phyloP scores from a whole-genome alignment of 2,329 filamentous ascomycete genomes.

The Monosporascus sp. region DNA sequence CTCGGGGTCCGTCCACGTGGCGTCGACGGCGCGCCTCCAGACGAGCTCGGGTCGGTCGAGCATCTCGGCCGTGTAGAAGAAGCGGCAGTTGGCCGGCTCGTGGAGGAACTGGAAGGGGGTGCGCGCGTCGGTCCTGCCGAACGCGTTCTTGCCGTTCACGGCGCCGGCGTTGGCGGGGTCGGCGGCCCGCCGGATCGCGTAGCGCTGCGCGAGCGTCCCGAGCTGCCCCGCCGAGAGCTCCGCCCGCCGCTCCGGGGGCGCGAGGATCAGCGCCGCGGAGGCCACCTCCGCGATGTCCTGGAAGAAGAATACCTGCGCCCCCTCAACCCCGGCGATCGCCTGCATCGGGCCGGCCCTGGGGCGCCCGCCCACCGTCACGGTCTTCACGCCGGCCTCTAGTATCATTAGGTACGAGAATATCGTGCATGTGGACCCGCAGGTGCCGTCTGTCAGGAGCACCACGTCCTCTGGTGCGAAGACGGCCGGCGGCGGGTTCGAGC shows the following conservation, averaged over 20 bases:
- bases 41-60: conserved; percentile 31
- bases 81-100: conserved; percentile 38
- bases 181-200: conserved; percentile 25
- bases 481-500: conserved; percentile 36
- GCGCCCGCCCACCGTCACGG: conserved; percentile 42
- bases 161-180: conserved; percentile 17
- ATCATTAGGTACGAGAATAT: conserved; percentile 51
- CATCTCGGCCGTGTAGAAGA: conserved; percentile 42
- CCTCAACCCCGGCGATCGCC: conserved; percentile 44
- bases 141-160: conserved; percentile 33
- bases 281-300: conserved; percentile 23
- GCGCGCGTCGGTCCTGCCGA: conserved; percentile 22
- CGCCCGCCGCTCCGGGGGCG: conserved; percentile 9
- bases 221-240: conserved; percentile 20
- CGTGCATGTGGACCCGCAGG: conserved; percentile 50
- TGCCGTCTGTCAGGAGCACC: conserved; percentile 48
- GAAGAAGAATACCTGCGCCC: conserved; percentile 32
- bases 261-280: conserved; percentile 19
- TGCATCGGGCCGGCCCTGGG: conserved; percentile 41
- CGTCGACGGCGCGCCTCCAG: conserved; percentile 35
- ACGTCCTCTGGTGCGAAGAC: conserved; percentile 48
- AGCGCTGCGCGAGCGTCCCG: conserved; percentile 26
- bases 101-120: conserved; percentile 41
- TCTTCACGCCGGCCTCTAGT: conserved; percentile 41
- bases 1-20: conserved; percentile 28